Evolutionary conservation across 2,329 filamentous ascomycete genomes (phyloP), one percentile per base, ranked within the genome.

Genomic region (Colletotrichum sansevieriae): DNA sequence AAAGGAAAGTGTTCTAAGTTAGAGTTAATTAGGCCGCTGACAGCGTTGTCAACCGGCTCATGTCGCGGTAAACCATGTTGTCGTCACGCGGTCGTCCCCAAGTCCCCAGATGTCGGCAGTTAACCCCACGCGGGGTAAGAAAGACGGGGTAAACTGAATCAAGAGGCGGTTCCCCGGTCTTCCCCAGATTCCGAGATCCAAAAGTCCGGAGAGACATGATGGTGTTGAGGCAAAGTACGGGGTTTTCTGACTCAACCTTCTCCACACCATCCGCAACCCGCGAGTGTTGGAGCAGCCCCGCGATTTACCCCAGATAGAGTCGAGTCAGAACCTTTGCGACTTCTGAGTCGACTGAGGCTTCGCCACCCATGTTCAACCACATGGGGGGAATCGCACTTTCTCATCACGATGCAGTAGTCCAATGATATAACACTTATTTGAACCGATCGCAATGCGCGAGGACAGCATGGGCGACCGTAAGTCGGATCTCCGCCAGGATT

Each of bases 241-340:
- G 7, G 8, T 15, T 15, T 51, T 63, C 43, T 56, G 58, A 63
- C 43, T 52, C 52, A 51, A 13, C 12, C 15, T 46, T 47, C 41
- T 51, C 51, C 58, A 29, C 44, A 35, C 13, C 49, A 22, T 29
- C 59, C 11, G 15, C 37, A 22, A 13, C 59, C 58, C 64, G 57
- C 33, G 22, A 22, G 22, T 22, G 22, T 22, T 22, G 22, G 22
- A 22, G 22, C 22, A 22, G 22, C 20, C 59, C 58, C 64, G 35
- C n/a, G 29, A 41, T 44, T 64, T 57, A 57, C 51, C 49, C 64
- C 59, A 41, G 64, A 52, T 51, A 9, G 20, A 5, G 52, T 37
- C 65, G 60, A 68, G 52, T 64, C 52, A 64, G 52, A 44, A 54
- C n/a, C 15, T 4, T 43, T 58, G 15, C 22, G 13, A 1, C 11